Conservation (phyloP, 192 early-diverging fungal species). For the Podila epicladia region DNA sequence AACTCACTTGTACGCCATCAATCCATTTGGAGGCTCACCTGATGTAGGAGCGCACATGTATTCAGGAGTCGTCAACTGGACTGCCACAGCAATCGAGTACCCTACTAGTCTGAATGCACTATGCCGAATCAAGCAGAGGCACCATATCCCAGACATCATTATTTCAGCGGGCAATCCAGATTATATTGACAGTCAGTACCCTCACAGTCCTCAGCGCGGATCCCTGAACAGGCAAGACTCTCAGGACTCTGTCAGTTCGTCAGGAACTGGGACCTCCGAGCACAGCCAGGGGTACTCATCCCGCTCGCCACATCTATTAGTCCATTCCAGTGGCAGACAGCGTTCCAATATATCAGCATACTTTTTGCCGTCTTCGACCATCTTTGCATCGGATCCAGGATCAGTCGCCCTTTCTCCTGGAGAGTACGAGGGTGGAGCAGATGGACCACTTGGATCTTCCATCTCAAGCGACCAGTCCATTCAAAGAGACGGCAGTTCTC, state of each 20-base stretch:
- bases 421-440: slow-evolving; percentile 18
- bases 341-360: slow-evolving; percentile 40
- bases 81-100: slow-evolving; percentile 39
- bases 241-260: slow-evolving; percentile 37
- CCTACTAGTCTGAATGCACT: slow-evolving; percentile 39
- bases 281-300: slow-evolving; percentile 25
- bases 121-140: slow-evolving; percentile 46
- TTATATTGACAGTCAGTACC: neutral
- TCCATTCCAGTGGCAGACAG: slow-evolving; percentile 12
- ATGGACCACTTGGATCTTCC: slow-evolving; percentile 14
- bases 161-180: slow-evolving; percentile 17
- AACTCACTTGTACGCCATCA: slow-evolving; percentile 76
- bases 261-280: slow-evolving; percentile 29
- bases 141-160: slow-evolving; percentile 42
- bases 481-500: slow-evolving; percentile 5
- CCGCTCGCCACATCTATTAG: slow-evolving; percentile 12
- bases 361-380: slow-evolving; percentile 39
- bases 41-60: slow-evolving; percentile 66
- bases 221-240: slow-evolving; percentile 27
- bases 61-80: slow-evolving; percentile 49
- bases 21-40: slow-evolving; percentile 68
- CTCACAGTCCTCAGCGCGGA: slow-evolving; percentile 12
- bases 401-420: slow-evolving; percentile 17
- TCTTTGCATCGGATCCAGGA: slow-evolving; percentile 41
- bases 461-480: neutral